A percentile compares a stretch with the other conserved stretches of the same genome.
Conservation (phyloP, 345 rosid species). For the Durio zibethinus region DNA sequence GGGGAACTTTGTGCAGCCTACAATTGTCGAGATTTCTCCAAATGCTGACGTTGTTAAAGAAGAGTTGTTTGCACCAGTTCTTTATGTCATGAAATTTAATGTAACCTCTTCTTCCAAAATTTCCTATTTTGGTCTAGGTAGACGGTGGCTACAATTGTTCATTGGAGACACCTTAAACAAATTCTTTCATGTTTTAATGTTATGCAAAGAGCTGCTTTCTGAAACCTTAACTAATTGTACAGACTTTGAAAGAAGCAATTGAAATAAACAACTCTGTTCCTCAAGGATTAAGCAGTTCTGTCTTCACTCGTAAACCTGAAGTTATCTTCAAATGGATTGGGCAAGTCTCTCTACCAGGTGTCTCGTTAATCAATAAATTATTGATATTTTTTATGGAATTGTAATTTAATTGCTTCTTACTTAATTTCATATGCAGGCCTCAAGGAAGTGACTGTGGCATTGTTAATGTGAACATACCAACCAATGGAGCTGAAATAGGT, state of each 20-base stretch:
- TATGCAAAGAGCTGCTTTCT: neutral
- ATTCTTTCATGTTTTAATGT: neutral
- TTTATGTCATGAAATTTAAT: slow-evolving; percentile 82
- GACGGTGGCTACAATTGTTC: neutral
- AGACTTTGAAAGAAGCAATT: slow-evolving; percentile 84
- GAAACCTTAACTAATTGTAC: slow-evolving; percentile 19
- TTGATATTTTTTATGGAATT: neutral
- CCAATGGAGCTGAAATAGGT: slow-evolving; percentile 98
- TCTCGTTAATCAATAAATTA: neutral
- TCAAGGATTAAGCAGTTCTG: slow-evolving; percentile 93
- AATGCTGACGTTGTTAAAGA: slow-evolving; percentile 70
- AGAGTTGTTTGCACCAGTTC: slow-evolving; percentile 92
- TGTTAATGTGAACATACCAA: slow-evolving; percentile 92
- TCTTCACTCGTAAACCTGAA: slow-evolving; percentile 77
- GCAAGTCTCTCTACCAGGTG: slow-evolving; percentile 33
- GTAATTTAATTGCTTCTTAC: neutral
- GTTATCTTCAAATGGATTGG: slow-evolving; percentile 87
- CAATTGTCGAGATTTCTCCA: slow-evolving; percentile 82
- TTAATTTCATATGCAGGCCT: slow-evolving; percentile 46
- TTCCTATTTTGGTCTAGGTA: neutral
- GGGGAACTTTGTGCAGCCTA: slow-evolving; percentile 95
- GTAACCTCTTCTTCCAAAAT: slow-evolving; percentile 29
- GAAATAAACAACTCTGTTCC: slow-evolving; percentile 91
- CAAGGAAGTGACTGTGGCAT: slow-evolving; percentile 94
- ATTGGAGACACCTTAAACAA: neutral